Base-by-base conservation (phyloP, 2,329 filamentous ascomycete genomes). In the Xylaria sp. region DNA sequence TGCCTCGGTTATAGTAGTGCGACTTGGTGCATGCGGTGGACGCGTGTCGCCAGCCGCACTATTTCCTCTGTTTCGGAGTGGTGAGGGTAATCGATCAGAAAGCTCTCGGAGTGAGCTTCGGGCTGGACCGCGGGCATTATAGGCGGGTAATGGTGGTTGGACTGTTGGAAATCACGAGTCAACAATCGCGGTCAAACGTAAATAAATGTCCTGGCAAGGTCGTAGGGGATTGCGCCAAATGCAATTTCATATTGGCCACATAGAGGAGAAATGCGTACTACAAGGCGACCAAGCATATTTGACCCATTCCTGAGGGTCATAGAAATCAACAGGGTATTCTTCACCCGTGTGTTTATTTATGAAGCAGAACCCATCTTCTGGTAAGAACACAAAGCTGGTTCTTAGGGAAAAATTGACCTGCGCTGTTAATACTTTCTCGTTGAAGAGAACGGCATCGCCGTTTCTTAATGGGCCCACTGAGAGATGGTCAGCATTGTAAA, bases 341-440 rank as follows among this genome's bases (percentile, higher is more conserved):
- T 96, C 90, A 67, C 90, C 90, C 0, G 93, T 96, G 49, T 89
- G 79, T 73, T 90, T 93, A 80, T 97, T 90, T 73, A 97, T 85
- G 77, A 97, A 98, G 79, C 94, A 96, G 74, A 89, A 89, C 0
- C 94, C 94, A 72, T 96, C 90, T 64, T 97, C 90, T 0, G 95
- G 95, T 0, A 98, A 84, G 9, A 97, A 88, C 11, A 90, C 89
- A 74, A 92, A 97, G 47, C 90, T 94, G 0, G 94, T 97, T 7
- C 95, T 87, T 56, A 98, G 89, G 0, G 92, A 94, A 74, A 98
- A 97, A 79, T 97, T 97, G 72, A 97, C 94, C 75, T 96, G 92
- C 0, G 95, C 94, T 0, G 94, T 97, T 17, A 98, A 85, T 0
- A 97, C 91, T 71, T 93, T 92, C 68, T 94, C 94, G 74, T 94